phyloP scores from a whole-genome alignment of 768 basidiomycete species.

The Multifurca ochricompacta region DNA sequence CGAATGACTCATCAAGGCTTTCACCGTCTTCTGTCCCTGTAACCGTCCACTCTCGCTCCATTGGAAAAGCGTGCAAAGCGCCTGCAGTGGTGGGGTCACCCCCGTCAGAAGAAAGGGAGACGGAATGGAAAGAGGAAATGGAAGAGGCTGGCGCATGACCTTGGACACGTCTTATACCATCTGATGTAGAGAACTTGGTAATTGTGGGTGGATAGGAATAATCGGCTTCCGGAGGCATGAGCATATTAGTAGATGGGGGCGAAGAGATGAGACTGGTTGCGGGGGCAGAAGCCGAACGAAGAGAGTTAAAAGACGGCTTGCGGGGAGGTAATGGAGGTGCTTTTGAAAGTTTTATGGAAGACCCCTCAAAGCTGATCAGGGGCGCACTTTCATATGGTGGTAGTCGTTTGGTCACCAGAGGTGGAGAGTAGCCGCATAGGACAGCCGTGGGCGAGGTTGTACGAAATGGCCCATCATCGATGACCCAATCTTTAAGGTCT shows the following conservation, averaged over 20 bases:
- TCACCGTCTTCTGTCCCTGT: conserved; percentile 39
- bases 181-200: conserved; percentile 27
- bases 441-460: background rate
- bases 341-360: conserved; percentile 33
- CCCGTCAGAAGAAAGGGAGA: conserved; percentile 63
- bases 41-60: conserved; percentile 33
- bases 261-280: conserved; percentile 25
- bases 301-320: conserved; percentile 38
- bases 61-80: conserved; percentile 30
- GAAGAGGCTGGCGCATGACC: conserved; percentile 56
- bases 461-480: conserved; percentile 44
- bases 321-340: conserved; percentile 58
- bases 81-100: conserved; percentile 21
- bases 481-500: conserved; percentile 63
- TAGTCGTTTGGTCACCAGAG: background rate
- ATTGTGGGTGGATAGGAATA: conserved; percentile 43
- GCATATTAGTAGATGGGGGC: conserved; percentile 34
- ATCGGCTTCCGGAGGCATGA: conserved; percentile 35
- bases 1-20: conserved; percentile 60
- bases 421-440: background rate
- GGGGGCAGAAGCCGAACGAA: conserved; percentile 49
- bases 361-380: conserved; percentile 44
- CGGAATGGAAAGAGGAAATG: conserved; percentile 72
- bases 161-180: conserved; percentile 28
- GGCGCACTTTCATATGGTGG: conserved; percentile 27